Base-by-base conservation (phyloP, 257 asterid species). In the Nicotiana tomentosiformis region DNA sequence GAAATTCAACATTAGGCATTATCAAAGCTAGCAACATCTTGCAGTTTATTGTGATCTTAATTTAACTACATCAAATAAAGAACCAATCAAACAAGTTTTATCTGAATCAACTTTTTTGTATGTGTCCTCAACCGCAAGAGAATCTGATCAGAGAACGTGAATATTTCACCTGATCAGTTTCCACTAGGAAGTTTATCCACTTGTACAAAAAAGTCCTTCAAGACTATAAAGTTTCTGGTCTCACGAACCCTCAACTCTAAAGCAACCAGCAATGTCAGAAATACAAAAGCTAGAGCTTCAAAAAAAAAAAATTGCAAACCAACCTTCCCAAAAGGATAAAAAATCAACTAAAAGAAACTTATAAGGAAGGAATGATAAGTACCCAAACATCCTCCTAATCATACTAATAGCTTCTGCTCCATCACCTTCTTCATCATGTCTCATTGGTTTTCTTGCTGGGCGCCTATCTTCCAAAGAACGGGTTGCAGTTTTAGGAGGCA, bases 351-450 rank as follows among this genome's bases (percentile, higher is more conserved):
- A 43, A 14, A 62, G 32, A 70, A 15, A n/a, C 46, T 30, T 35
- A 17, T 1, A 72, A 46, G 46, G 20, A 43, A 20, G 29, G 10
- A 66, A 39, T 43, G 23, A 16, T 29, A 79, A 56, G 84, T 91
- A 95, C 98, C 96, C 23, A 23, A 88, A 89, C 94, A 95, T 88
- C 30, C 85, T 29, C 87, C 98, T 92, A 83, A 95, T 90, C 91
- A 87, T 77, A 61, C 55, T 76, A 66, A 91, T 83, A 46, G 91
- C 86, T 17, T 46, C 85, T 49, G 67, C 66, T 30, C 84, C 93
- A 65, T 64, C 97, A 3, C 81, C 95, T 66, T 86, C 86, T 12
- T 87, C 90, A 2, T 88, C 96, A 80, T 86, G 87, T 82, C 91
- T 90, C 87, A 74, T 55, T 18, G 93, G 96, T 87, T 88, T 92